Percentiles rank a stretch among this genome's conserved stretches.
Conservation (phyloP, 495 filamentous ascomycete species). For the Xylaria cubensis region DNA sequence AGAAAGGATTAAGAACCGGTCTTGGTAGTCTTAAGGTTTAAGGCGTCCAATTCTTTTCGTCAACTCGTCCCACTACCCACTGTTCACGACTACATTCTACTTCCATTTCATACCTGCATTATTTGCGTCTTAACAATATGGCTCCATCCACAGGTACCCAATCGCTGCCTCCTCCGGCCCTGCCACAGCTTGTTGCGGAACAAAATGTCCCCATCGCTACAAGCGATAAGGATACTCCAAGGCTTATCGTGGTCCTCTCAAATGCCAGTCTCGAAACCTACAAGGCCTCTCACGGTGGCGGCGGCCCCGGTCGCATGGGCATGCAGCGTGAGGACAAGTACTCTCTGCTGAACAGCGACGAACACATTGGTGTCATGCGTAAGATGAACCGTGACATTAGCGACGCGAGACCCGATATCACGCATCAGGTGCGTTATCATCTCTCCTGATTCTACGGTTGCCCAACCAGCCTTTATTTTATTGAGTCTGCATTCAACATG, state of each 20-base stretch:
- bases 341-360: conserved; percentile 94
- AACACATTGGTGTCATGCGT: conserved; percentile 98
- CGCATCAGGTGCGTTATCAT: conserved; percentile 78
- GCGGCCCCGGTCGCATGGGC: conserved; percentile 61
- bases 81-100: not conserved
- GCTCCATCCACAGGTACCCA: conserved; percentile 67
- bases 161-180: conserved; percentile 87
- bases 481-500: conserved; percentile 51
- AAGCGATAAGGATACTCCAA: conserved; percentile 85
- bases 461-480: conserved; percentile 31
- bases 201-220: conserved; percentile 85
- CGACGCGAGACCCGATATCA: conserved; percentile 95
- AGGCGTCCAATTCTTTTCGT: not conserved
- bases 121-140: conserved; percentile 30
- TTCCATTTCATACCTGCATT: not conserved
- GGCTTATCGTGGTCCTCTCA: conserved; percentile 93
- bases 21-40: not conserved
- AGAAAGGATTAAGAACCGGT: not conserved
- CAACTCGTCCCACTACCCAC: not conserved
- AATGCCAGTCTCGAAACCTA: conserved; percentile 98
- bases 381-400: conserved; percentile 99
- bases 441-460: conserved; percentile 17
- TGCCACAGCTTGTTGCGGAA: conserved; percentile 91
- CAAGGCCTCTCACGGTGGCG: conserved; percentile 76
- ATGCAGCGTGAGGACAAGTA: conserved; percentile 87